Base-by-base conservation (phyloP, 2,329 filamentous ascomycete species). In the Botrytis fragariae region DNA sequence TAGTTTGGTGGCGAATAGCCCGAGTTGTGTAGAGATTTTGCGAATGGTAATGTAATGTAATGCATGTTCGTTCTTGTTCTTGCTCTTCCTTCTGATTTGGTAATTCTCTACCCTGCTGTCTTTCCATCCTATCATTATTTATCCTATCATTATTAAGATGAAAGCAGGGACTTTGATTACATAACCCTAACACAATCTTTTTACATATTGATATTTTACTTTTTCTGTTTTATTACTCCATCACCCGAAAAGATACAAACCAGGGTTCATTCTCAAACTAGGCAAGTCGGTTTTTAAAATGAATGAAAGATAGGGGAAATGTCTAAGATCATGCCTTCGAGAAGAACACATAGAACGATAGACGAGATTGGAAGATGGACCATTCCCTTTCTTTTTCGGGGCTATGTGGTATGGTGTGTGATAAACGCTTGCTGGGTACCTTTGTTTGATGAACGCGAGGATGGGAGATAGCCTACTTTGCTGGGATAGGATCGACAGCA, bases 271-370 rank as follows among this genome's bases (percentile, higher is more conserved):
- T 54, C n/a, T 29, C 14, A 54, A 54, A 54, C 25, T 8, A 16
- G 51, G 4, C 25, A 54, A n/a, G 25, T 3, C 9, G 20, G 4
- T 12, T 39, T 39, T 39, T 51, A 39, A 54, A 54, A 22, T 54
- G 64, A 39, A 54, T 14, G 51, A 29, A 51, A 35, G 64, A 48
- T 35, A 18, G 25, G 29, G 22, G 63, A 37, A 16, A 37, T 54
- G n/a, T 35, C 42, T 35, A 48, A 42, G 44, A 48, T 39, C 32
- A 54, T 32, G 29, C 42, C 64, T 68, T 68, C 64, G 45, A 68
- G 64, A 68, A 68, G 45, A n/a, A 16, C n/a, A 12, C 45, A 37
- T 68, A 39, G 64, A 54, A 54, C 64, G 32, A 68, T 68, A n/a
- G 8, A 16, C 64, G 64, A 68, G 45, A 54, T 54, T 54, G 35